Conservation (phyloP, 257 asterid genomes). For the Lycium barbarum region DNA sequence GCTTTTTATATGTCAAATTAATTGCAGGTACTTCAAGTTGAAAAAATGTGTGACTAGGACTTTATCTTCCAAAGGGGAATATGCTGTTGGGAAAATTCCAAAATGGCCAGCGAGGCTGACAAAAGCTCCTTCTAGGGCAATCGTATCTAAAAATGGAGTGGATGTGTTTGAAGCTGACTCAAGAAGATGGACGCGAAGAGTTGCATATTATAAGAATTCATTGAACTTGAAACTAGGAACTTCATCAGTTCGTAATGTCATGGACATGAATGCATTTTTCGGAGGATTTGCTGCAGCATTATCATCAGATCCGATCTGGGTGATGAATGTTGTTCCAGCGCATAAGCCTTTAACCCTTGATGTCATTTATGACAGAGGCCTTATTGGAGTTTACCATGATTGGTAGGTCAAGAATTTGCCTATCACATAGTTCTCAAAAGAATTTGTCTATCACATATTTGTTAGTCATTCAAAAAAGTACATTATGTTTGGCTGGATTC, state of each 20-base stretch:
- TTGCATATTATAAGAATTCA: slow-evolving; percentile 79
- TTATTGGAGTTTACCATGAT: slow-evolving; percentile 89
- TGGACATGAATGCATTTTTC: slow-evolving; percentile 98
- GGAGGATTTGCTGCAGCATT: slow-evolving; percentile 96
- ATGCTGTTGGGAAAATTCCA: slow-evolving; percentile 76
- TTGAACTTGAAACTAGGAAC: slow-evolving; percentile 80
- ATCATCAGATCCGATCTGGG: slow-evolving; percentile 88
- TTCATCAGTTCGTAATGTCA: slow-evolving; percentile 80
- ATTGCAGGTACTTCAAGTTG: slow-evolving; percentile 81
- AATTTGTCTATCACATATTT: slow-evolving; percentile 1
- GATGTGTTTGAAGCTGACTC: slow-evolving; percentile 89
- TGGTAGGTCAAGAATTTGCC: slow-evolving; percentile 61
- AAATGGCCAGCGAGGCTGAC: slow-evolving; percentile 87
- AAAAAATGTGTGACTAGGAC: slow-evolving; percentile 81
- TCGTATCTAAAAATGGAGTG: slow-evolving; percentile 62
- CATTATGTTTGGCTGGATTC: background rate
- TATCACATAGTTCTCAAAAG: background rate
- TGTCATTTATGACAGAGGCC: slow-evolving; percentile 93
- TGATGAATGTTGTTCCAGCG: slow-evolving; percentile 94
- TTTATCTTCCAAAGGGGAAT: slow-evolving; percentile 65
- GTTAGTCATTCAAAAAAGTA: slow-evolving; percentile 9
- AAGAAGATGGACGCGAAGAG: slow-evolving; percentile 76
- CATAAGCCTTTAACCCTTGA: slow-evolving; percentile 75
- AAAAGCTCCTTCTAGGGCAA: slow-evolving; percentile 77
- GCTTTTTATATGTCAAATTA: slow-evolving; percentile 25